phyloP scores from a whole-genome alignment of 768 basidiomycete species.

The Tulasnella sp. region DNA sequence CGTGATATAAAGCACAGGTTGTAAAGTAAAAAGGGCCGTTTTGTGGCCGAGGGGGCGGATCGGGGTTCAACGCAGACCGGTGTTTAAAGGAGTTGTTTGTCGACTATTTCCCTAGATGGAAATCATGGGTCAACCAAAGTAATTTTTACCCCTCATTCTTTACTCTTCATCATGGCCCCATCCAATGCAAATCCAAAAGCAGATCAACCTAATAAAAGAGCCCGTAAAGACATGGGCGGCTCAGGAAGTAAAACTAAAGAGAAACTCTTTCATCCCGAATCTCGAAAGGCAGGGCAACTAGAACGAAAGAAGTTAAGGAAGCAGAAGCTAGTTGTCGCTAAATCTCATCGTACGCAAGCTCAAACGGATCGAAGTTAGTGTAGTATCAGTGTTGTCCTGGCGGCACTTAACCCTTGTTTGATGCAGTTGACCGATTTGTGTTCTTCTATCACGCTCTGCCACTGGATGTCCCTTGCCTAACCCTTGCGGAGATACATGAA shows the following conservation, averaged over 20 bases:
- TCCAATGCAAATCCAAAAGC: too few species aligned
- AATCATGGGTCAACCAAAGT: too few species aligned
- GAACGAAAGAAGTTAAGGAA: constrained; percentile 55
- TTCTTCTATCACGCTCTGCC: constrained; percentile 69
- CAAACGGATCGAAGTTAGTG: constrained; percentile 40
- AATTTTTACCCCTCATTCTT: too few species aligned
- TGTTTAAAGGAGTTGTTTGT: too few species aligned
- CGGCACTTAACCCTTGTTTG: not conserved
- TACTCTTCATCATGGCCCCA: too few species aligned
- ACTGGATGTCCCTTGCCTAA: constrained; percentile 39
- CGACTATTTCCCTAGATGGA: too few species aligned
- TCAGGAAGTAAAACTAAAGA: too few species aligned
- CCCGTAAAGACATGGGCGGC: not conserved
- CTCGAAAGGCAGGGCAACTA: constrained; percentile 69
- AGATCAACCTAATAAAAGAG: too few species aligned
- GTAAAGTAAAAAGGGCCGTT: too few species aligned
- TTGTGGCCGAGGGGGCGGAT: too few species aligned
- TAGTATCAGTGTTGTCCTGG: not conserved
- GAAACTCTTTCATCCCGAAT: constrained; percentile 71
- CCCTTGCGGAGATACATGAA: constrained; percentile 51
- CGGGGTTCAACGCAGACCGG: too few species aligned
- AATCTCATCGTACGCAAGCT: constrained; percentile 45
- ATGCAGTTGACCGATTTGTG: constrained; percentile 50
- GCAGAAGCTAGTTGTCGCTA: constrained; percentile 45
- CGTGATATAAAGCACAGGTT: too few species aligned